Conservation (phyloP, 805 yeast genomes). For the Zygosaccharomyces rouxii region DNA sequence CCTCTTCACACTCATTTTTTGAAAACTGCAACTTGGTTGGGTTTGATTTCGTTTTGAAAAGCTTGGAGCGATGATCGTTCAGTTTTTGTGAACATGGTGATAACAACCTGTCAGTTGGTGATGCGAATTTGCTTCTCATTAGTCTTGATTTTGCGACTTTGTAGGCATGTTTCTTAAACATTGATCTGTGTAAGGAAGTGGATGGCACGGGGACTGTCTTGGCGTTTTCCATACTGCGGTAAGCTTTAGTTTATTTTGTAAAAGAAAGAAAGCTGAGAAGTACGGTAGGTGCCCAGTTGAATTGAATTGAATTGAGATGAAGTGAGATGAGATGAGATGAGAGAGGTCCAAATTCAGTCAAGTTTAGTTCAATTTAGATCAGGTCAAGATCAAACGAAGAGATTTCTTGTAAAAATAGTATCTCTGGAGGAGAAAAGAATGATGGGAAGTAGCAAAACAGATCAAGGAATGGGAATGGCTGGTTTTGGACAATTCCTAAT, state of each 20-base stretch:
- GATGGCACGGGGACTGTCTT: constrained; percentile 1
- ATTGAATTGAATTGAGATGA: neutral
- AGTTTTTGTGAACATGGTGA: constrained; percentile 58
- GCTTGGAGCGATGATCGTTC: constrained; percentile 42
- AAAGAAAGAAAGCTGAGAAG: neutral
- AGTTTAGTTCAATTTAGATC: too few relatives aligned
- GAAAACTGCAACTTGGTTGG: constrained; percentile 19
- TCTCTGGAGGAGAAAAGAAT: too few relatives aligned
- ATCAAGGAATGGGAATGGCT: neutral
- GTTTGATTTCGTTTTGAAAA: constrained; percentile 18
- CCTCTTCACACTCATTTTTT: constrained; percentile 8
- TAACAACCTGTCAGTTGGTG: constrained; percentile 56
- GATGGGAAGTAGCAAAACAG: neutral
- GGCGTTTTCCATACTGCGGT: constrained; percentile 5
- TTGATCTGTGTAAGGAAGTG: constrained; percentile 21
- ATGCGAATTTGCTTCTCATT: constrained; percentile 35
- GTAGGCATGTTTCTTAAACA: constrained; percentile 21
- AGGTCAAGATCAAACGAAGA: too few relatives aligned
- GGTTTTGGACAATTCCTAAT: neutral
- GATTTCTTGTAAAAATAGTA: too few relatives aligned
- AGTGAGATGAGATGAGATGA: too few relatives aligned
- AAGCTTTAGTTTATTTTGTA: neutral
- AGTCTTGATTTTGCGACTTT: constrained; percentile 12
- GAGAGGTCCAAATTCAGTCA: too few relatives aligned
- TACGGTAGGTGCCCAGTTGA: neutral